A percentile compares a stretch with the other conserved stretches of the same genome.
Conservation (phyloP, 2,329 filamentous ascomycete species). For the Neofusicoccum laricinum region DNA sequence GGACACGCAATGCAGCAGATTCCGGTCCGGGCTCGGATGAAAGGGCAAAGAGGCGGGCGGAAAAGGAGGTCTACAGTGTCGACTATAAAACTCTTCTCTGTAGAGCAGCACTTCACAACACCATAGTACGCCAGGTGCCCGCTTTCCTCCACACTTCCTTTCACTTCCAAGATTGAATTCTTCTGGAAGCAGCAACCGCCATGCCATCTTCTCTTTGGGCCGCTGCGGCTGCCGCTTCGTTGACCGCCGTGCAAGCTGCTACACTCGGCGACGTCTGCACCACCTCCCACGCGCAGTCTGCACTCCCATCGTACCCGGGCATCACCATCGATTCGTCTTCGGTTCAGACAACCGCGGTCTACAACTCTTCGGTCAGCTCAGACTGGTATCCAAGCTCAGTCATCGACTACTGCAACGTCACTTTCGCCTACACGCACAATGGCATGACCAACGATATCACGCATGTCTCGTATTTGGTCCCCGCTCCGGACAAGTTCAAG, state of each 20-base stretch:
- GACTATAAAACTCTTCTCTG: too few relatives aligned
- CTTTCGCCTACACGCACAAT: conserved; percentile 45
- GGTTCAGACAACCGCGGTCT: conserved; percentile 35
- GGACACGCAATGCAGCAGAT: too few relatives aligned
- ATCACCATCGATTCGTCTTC: conserved; percentile 41
- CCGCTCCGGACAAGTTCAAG: conserved; percentile 42
- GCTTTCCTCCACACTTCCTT: too few relatives aligned
- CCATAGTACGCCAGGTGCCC: too few relatives aligned
- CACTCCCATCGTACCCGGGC: conserved; percentile 16
- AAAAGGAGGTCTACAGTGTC: too few relatives aligned
- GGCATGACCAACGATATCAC: conserved; percentile 26
- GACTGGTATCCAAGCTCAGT: conserved; percentile 25
- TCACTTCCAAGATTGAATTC: too few relatives aligned
- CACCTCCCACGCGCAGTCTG: not conserved
- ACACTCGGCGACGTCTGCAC: not conserved
- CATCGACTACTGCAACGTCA: conserved; percentile 46
- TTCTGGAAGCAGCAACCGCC: not conserved
- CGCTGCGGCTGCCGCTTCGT: not conserved
- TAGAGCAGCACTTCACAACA: too few relatives aligned
- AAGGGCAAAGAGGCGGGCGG: too few relatives aligned
- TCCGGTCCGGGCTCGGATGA: too few relatives aligned
- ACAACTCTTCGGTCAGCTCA: conserved; percentile 31
- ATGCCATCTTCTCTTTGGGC: not conserved
- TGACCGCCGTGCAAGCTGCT: not conserved
- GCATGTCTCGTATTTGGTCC: conserved; percentile 43